Conservation (phyloP, 305 asterid genomes). For the Fraxinus paxiana region DNA sequence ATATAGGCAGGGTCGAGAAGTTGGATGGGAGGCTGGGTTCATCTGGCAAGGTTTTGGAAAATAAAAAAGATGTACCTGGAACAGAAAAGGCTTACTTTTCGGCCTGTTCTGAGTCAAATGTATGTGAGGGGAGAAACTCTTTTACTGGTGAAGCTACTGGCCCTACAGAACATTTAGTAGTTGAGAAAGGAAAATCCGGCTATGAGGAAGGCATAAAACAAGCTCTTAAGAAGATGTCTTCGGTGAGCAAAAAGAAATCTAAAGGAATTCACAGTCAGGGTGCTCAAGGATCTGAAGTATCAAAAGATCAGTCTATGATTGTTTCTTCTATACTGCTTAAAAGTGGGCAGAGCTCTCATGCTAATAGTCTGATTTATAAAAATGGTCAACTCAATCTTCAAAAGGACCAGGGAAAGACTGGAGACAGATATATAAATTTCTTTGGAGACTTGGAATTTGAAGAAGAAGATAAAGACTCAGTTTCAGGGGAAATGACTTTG, state of each 20-base stretch:
- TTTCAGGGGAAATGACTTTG: constrained; percentile 42
- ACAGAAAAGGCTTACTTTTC: constrained; percentile 37
- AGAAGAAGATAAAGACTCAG: constrained; percentile 45
- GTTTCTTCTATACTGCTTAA: constrained; percentile 46
- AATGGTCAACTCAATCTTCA: constrained; percentile 39
- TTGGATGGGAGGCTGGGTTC: constrained; percentile 38
- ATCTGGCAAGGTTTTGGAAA: constrained; percentile 35
- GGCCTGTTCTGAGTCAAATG: constrained; percentile 38
- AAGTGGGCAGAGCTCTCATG: constrained; percentile 45
- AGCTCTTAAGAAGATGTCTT: constrained; percentile 39
- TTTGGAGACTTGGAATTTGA: constrained; percentile 50
- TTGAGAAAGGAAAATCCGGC: constrained; percentile 42
- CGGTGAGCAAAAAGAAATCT: constrained; percentile 47
- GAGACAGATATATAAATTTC: constrained; percentile 35
- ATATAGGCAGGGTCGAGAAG: constrained; percentile 39
- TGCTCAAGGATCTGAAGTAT: constrained; percentile 31
- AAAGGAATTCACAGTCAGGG: constrained; percentile 38
- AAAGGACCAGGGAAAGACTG: constrained; percentile 45
- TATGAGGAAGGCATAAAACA: constrained; percentile 41
- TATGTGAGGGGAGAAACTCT: constrained; percentile 41
- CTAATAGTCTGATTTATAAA: constrained; percentile 33
- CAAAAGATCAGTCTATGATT: constrained; percentile 37
- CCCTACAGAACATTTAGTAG: constrained; percentile 34
- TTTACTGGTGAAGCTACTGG: constrained; percentile 31
- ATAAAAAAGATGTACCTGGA: constrained; percentile 35